These are phyloP conservation scores for Schizochytrium sp. DNA, from an alignment of 108 stramenopile genomes.

Conservation along the genomic window DNA sequence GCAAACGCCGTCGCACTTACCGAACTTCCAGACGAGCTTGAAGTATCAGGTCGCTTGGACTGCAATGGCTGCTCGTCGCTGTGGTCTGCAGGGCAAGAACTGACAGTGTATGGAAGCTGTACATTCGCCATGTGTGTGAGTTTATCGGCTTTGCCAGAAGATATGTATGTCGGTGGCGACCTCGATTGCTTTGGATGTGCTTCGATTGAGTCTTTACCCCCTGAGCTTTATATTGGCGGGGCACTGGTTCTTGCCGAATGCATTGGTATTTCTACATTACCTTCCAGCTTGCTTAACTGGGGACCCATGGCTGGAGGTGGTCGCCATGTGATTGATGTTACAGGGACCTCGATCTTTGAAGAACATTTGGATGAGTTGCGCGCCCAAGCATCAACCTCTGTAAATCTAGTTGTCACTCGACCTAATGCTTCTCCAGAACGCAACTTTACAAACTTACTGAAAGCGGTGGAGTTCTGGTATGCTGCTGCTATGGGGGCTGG, in stretches of 20 bases:
- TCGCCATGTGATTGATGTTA: slow-evolving; percentile 45
- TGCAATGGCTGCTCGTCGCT: slow-evolving; percentile 36
- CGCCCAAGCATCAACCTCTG: not conserved
- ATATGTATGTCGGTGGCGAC: not conserved
- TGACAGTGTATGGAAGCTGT: not conserved
- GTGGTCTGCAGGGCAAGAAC: not conserved
- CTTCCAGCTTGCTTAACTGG: not conserved
- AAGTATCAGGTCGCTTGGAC: slow-evolving; percentile 4
- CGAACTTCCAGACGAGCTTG: slow-evolving; percentile 43
- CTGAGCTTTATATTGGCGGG: not conserved
- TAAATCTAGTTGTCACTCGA: not conserved
- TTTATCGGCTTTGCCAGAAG: not conserved
- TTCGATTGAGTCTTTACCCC: not conserved
- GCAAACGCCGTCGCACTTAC: not conserved
- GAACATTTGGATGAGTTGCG: slow-evolving; percentile 14
- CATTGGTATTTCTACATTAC: slow-evolving; percentile 9
- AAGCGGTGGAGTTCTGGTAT: slow-evolving; percentile 34
- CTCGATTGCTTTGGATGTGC: slow-evolving; percentile 39
- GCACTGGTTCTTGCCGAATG: not conserved
- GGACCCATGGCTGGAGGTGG: not conserved
- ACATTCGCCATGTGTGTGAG: slow-evolving; percentile 1
- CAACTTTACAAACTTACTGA: slow-evolving; percentile 24
- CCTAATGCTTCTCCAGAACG: not conserved
- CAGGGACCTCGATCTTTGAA: slow-evolving; percentile 35
- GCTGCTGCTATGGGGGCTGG: not conserved